Conservation (phyloP, 2,329 filamentous ascomycete species). For the Pyrenophora tritici-repentis region DNA sequence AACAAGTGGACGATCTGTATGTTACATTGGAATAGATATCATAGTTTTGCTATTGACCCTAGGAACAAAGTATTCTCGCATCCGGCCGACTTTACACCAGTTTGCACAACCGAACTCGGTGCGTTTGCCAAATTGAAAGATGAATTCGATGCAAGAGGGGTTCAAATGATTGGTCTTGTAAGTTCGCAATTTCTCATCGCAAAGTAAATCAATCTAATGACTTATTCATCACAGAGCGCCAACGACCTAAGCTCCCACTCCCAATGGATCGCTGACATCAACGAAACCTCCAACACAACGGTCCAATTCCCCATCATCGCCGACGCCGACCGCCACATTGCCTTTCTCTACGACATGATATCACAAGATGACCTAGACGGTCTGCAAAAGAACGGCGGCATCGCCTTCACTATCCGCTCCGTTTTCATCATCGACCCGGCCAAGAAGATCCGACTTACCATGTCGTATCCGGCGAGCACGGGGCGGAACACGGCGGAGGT, state of each 20-base stretch:
- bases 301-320: slow-evolving; percentile 58
- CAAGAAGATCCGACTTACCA: slow-evolving; percentile 91
- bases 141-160: slow-evolving; percentile 83
- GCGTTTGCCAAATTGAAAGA: slow-evolving; percentile 87
- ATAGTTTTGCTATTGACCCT: too few species aligned
- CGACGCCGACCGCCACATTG: slow-evolving; percentile 55
- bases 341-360: slow-evolving; percentile 58
- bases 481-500: slow-evolving; percentile 67
- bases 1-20: slow-evolving; percentile 72
- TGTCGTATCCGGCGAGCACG: slow-evolving; percentile 90
- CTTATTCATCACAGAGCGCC: slow-evolving; percentile 57
- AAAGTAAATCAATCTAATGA: slow-evolving; percentile 21
- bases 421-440: slow-evolving; percentile 94
- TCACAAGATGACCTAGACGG: slow-evolving; percentile 61
- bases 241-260: slow-evolving; percentile 84
- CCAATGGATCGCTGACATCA: slow-evolving; percentile 83
- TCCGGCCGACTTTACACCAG: slow-evolving; percentile 87
- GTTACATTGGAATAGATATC: too few species aligned
- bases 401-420: slow-evolving; percentile 91
- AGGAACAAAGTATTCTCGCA: slow-evolving; percentile 69
- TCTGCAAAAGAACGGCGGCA: slow-evolving; percentile 58
- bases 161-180: slow-evolving; percentile 86
- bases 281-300: slow-evolving; percentile 52
- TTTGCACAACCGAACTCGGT: slow-evolving; percentile 94
- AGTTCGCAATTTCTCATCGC: slow-evolving; percentile 12